Evolutionary conservation across 257 asterid genomes (phyloP).

Genomic region (Petrea volubilis): DNA sequence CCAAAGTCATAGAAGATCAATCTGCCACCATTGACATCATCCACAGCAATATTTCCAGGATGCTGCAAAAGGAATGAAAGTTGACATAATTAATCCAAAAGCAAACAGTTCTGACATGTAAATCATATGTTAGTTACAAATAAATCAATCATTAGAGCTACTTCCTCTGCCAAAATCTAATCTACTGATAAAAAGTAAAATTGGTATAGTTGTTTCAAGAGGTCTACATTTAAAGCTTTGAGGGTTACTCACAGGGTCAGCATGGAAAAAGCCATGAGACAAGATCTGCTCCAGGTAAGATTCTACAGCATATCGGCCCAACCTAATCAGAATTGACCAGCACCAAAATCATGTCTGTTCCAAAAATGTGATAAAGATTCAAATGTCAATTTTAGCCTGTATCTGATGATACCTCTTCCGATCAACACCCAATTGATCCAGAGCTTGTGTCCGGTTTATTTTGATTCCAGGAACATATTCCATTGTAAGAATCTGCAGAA

Average conservation of each 20-base stretch:
- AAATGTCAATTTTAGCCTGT: neutral
- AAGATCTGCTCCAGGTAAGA: slow-evolving; percentile 80
- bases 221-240: neutral
- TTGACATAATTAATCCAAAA: slow-evolving; percentile 1
- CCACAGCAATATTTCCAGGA: slow-evolving; percentile 88
- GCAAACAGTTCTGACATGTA: neutral
- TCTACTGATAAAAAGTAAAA: neutral
- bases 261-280: slow-evolving; percentile 82
- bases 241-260: slow-evolving; percentile 61
- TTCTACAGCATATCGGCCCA: slow-evolving; percentile 80
- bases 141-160: too few species aligned
- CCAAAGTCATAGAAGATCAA: slow-evolving; percentile 92
- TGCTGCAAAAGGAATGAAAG: slow-evolving; percentile 46
- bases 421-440: slow-evolving; percentile 90
- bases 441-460: slow-evolving; percentile 83
- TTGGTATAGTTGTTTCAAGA: neutral
- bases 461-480: slow-evolving; percentile 96
- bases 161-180: too few species aligned
- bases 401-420: slow-evolving; percentile 58
- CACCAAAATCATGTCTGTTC: slow-evolving; percentile 13
- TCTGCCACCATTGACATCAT: slow-evolving; percentile 82
- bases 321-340: slow-evolving; percentile 37
- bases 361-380: neutral
- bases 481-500: slow-evolving; percentile 73
- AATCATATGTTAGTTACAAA: too few species aligned